A percentile compares a stretch with the other conserved stretches of the same genome.
These are phyloP conservation scores for Phlegmacium glaucopus DNA, from an alignment of 768 basidiomycete genomes.

Conservation along the genomic window DNA sequence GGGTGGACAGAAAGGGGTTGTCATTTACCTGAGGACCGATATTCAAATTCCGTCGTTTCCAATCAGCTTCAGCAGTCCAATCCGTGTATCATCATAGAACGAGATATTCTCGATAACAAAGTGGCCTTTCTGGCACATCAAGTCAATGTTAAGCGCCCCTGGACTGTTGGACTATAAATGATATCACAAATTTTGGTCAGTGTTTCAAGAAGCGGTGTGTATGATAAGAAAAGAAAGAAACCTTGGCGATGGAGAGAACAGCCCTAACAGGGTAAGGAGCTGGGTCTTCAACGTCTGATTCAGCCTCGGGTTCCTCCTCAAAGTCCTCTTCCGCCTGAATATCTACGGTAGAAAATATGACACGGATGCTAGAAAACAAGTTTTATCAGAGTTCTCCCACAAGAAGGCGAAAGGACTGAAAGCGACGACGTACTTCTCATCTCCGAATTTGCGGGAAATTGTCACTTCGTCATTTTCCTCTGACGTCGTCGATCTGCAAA, in stretches of 20 bases:
- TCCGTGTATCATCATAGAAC: no score
- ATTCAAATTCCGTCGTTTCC: conserved; percentile 88
- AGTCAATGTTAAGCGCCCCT: conserved; percentile 77
- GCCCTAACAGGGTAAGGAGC: no score
- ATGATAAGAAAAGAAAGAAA: not conserved
- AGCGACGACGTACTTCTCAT: conserved; percentile 73
- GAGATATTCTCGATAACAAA: conserved; percentile 91
- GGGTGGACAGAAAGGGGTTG: not conserved
- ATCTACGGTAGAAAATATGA: no score
- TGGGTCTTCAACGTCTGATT: no score
- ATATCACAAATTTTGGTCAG: not conserved
- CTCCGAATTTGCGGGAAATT: conserved; percentile 82
- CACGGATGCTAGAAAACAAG: conserved; percentile 53
- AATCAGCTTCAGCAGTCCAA: conserved; percentile 89
- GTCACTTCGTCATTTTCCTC: conserved; percentile 80
- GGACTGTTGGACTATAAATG: conserved; percentile 49
- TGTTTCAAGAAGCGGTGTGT: not conserved
- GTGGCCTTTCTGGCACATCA: conserved; percentile 71
- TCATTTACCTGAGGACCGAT: conserved; percentile 80
- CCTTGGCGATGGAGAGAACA: conserved; percentile 85
- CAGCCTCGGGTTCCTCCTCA: no score
- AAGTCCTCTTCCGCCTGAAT: no score
- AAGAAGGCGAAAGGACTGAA: no score
- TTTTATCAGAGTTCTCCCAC: not conserved
- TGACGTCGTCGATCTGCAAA: conserved; percentile 53